Base-by-base conservation (phyloP, 129 eudicot genomes). In the Smallanthus sonchifolius region DNA sequence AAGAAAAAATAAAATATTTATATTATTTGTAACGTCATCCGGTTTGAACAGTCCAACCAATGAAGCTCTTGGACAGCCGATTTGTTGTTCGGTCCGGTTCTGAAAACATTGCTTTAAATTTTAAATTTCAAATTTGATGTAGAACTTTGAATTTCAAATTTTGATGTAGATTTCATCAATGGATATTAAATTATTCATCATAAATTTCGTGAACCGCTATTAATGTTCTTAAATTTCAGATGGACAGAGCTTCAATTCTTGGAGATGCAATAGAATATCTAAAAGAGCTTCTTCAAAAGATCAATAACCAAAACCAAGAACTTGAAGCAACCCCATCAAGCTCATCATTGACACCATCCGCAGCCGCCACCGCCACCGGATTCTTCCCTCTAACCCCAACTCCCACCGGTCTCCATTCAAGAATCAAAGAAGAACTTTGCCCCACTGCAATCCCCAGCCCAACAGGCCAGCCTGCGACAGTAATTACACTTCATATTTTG, bases 181-280 rank as follows among this genome's bases (percentile, higher is more conserved):
- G 37, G 2, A 37, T 73, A 32, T 59, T 60, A 8, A 44, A 32
- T 61, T 60, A 30, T 24, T 44, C 56, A 64, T 32, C 59, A 16
- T 54, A 10, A 40, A 32, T 10, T 69, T 24, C 71, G 60, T 59
- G 44, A 45, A 14, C 1, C 7, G 34, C 34, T 40, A 59, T 77
- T 36, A 59, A 78, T 78, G 66, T 56, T 64, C 0, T 30, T 70
- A 15, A 24, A 48, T 60, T 73, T 17, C 84, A 94, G 99, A 91
- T 95, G 97, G 99, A 95, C 47, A 85, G 99, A 63, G 99, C 99
- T 69, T 91, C 99, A 35, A 95, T 95, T 52, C 91, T 91, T 15
- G 99, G 97, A 49, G 99, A 95, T 79, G 99, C 99, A 10, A 88
- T 95, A 39, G 96, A 91, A 72, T 95, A 95, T 81, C 77, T 95